A percentile compares a stretch with the other conserved stretches of the same genome.
phyloP scores from a whole-genome alignment of 2,329 filamentous ascomycete species.

The Ambrosiella beaveri region DNA sequence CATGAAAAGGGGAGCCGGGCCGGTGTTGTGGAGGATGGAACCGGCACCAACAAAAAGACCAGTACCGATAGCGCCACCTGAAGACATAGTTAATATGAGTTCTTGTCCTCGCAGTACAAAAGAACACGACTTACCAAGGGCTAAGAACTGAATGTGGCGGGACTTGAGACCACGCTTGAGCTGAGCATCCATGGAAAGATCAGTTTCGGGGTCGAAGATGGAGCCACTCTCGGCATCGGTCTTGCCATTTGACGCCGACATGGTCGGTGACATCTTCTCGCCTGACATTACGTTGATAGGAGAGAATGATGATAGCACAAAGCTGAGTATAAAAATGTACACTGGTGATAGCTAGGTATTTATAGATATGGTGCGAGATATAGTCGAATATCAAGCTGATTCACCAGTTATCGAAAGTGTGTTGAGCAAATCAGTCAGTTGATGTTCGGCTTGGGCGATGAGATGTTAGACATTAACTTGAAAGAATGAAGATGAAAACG shows the following conservation, averaged over 20 bases:
- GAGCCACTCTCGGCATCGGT: constrained; percentile 4
- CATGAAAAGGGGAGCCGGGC: constrained; percentile 52
- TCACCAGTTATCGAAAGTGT: too few relatives aligned
- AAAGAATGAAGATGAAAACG: too few relatives aligned
- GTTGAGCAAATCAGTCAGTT: too few relatives aligned
- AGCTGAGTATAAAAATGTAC: too few relatives aligned
- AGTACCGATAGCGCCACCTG: constrained; percentile 40
- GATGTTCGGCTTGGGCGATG: too few relatives aligned
- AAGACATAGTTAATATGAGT: neutral
- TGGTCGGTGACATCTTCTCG: neutral
- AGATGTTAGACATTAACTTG: too few relatives aligned
- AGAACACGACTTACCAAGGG: constrained; percentile 24
- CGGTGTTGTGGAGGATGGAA: constrained; percentile 34
- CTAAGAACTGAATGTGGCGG: constrained; percentile 43
- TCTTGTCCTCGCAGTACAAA: neutral
- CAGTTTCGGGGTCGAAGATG: constrained; percentile 13
- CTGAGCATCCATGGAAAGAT: constrained; percentile 21
- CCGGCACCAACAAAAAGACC: constrained; percentile 48
- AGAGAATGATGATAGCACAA: too few relatives aligned
- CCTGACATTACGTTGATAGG: neutral
- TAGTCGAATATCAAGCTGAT: too few relatives aligned
- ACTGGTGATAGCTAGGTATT: too few relatives aligned
- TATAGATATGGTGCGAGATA: too few relatives aligned
- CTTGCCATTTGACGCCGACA: neutral
- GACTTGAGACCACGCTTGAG: constrained; percentile 40